These are phyloP conservation scores for Blastobotrys proliferans DNA, from an alignment of 1,139 yeast species.

Conservation along the genomic window DNA sequence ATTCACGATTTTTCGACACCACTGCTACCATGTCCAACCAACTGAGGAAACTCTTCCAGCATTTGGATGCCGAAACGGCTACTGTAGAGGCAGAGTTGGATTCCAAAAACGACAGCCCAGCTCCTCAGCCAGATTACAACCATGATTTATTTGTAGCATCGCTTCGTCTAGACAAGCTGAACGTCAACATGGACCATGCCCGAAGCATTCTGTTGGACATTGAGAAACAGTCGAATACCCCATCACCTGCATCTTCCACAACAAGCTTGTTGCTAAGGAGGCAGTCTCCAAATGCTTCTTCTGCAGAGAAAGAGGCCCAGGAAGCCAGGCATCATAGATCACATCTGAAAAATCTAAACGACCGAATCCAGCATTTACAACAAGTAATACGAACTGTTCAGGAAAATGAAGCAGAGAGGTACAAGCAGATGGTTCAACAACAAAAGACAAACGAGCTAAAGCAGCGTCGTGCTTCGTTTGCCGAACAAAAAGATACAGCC, in stretches of 20 bases:
- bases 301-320: not conserved
- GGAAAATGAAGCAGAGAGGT: conserved; percentile 14
- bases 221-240: conserved; percentile 12
- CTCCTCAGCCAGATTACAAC: conserved; percentile 10
- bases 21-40: no score
- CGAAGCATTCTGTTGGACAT: conserved; percentile 24
- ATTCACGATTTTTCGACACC: no score
- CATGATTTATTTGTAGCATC: conserved; percentile 22
- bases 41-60: conserved; percentile 11
- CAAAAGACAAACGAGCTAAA: not conserved
- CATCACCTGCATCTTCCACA: conserved; percentile 4
- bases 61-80: conserved; percentile 10
- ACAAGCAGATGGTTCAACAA: conserved; percentile 11
- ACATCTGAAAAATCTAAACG: conserved; percentile 21
- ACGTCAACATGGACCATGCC: conserved; percentile 25
- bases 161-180: conserved; percentile 23
- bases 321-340: not conserved
- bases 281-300: not conserved
- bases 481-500: not conserved
- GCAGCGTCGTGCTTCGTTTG: not conserved
- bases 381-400: conserved; percentile 19
- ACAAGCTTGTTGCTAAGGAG: conserved; percentile 1
- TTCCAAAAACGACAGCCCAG: conserved; percentile 4
- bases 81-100: conserved; percentile 5
- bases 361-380: conserved; percentile 21